Evolutionary conservation across 495 filamentous ascomycete species (phyloP), one percentile per base, ranked within the genome.

Genomic region (Xylaria telfairii): DNA sequence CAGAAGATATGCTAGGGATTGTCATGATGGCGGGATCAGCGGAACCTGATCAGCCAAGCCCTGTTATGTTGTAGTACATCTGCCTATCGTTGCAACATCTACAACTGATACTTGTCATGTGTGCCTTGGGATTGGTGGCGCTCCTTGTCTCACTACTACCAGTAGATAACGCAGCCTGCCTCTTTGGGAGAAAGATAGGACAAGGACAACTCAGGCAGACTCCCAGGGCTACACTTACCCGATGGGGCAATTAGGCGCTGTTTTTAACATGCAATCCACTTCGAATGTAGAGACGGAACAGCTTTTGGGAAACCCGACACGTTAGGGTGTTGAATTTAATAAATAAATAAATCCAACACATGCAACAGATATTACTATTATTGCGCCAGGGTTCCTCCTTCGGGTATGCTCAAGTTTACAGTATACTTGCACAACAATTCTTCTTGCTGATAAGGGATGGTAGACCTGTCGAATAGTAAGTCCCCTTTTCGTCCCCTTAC

Each of bases 21-120:
- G 24, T 19, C 56, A 37, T 59, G 56, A 24, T 24, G 10, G 65
- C 47, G 65, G 64, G 46, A 67, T 54, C 65, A 67, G 47, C 65
- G 65, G 65, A 67, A 67, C 65, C 63, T 57, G 65, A 57, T 67
- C 65, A 67, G 49, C 63, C 34, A 67, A 56, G 65, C 65, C 47
- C 34, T 53, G 65, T 19, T 28, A 32, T 56, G 47, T 30, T 21
- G 60, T 63, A 26, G 37, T 37, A 30, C 17, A n/a, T 41, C 65
- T 41, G 24, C 34, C 49, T 67, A 53, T 53, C 46, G 30, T 49
- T 56, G 13, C 32, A 56, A 41, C 34, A 3, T 19, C 49, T 15
- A 28, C 47, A 19, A 65, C 42, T 54, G 65, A 56, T 67, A 56
- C 65, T 44, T 67, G 65, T 67, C 65, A 67, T 56, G 65, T 44